Base-by-base conservation (phyloP, 305 asterid genomes). In the Withania somnifera region DNA sequence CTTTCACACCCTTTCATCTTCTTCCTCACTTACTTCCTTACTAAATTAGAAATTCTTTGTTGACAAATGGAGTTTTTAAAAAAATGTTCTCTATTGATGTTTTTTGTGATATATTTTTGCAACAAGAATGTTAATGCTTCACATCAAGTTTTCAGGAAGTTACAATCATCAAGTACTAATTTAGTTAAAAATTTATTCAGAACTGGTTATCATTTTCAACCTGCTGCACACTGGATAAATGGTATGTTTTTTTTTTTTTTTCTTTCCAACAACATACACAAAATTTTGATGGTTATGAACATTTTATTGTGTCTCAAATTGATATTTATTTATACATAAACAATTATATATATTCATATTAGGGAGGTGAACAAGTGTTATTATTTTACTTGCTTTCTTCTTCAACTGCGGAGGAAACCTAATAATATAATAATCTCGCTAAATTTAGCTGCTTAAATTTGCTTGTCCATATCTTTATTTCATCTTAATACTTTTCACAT, bases 181-280 rank as follows among this genome's bases (percentile, higher is more conserved):
- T 1, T 22, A 4, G 83, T 86, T 4, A 52, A 73, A 7, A 42
- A 56, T 6, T 7, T 19, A 0, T 84, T 56, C 11, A 83, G 86
- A 64, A 85, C 90, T n/a, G 85, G 67, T 32, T 86, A 61, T 53
- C 90, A 88, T 54, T 88, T 88, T 79, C 89, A 85, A 50, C 90
- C 89, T 5, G 6, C 53, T 40, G 32, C 7, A 17, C 26, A 88
- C 42, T 88, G 91, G 89, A 88, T 88, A 6, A 86, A 86, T 77
- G 90, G 90, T 86, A 60, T 6, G 5, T 64, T 11, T 53, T n/a
- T 53, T 8, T 22, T 52, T 9, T 50, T 19, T 50, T 2, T 15
- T 15, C 54, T 45, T 9, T 42, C 11, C 40, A 36, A 36, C 40
- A 7, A 42, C 10, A 6, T 6, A 38, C 45, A 38, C 45, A 38